Evolutionary conservation across 148 eudicot genomes (phyloP).

Genomic region (Cornus suecica): DNA sequence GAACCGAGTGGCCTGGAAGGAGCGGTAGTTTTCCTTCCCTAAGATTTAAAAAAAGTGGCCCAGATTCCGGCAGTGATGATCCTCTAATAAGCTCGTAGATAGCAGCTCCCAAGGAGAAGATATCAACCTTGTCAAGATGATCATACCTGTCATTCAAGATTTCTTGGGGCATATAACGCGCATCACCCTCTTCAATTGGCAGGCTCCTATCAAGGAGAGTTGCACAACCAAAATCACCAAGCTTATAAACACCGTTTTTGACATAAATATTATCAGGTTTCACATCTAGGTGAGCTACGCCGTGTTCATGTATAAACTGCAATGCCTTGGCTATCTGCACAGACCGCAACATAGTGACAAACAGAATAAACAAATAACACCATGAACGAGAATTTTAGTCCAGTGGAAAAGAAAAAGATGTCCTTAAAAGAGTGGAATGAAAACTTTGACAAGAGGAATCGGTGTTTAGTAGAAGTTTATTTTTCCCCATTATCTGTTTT

Average conservation of each 20-base stretch:
- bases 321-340: slow-evolving; percentile 80
- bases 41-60: slow-evolving; percentile 43
- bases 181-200: slow-evolving; percentile 96
- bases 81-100: slow-evolving; percentile 78
- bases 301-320: slow-evolving; percentile 70
- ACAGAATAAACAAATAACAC: neutral
- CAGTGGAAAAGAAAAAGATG: neutral
- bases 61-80: slow-evolving; percentile 59
- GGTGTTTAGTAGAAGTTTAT: neutral
- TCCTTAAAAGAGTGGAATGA: neutral
- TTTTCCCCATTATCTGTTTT: neutral
- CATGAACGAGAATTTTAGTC: neutral
- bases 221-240: slow-evolving; percentile 99
- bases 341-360: neutral
- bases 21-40: slow-evolving; percentile 80
- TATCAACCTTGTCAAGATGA: slow-evolving; percentile 90
- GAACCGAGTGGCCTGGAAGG: slow-evolving; percentile 71
- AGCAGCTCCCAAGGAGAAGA: slow-evolving; percentile 78
- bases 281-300: slow-evolving; percentile 88
- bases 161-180: slow-evolving; percentile 94
- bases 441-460: neutral
- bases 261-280: slow-evolving; percentile 95
- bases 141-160: slow-evolving; percentile 82
- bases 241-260: slow-evolving; percentile 70
- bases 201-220: slow-evolving; percentile 71